A percentile compares a stretch with the other conserved stretches of the same genome.
Evolutionary conservation across 768 basidiomycete genomes (phyloP).

Genomic region (Amanita pseudoporphyria): DNA sequence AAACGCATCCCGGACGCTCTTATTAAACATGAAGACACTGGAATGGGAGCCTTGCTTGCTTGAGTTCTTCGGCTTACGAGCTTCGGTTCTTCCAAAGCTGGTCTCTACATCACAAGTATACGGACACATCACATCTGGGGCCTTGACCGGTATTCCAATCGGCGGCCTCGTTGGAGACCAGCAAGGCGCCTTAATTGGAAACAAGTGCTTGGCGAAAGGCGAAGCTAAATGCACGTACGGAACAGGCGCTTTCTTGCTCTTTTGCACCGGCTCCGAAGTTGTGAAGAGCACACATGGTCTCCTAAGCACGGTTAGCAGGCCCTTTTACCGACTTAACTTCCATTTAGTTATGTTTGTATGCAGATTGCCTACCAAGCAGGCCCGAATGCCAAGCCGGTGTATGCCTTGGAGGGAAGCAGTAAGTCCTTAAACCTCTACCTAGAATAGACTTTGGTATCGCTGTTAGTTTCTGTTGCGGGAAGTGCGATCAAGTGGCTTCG

Average conservation of each 20-base stretch:
- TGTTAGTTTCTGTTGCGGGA: conserved; percentile 83
- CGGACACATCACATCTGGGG: conserved; percentile 60
- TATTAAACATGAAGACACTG: conserved; percentile 75
- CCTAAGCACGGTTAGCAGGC: conserved; percentile 63
- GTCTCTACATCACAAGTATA: conserved; percentile 92
- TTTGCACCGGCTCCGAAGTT: conserved; percentile 85
- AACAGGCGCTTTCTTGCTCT: conserved; percentile 92
- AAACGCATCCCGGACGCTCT: conserved; percentile 93
- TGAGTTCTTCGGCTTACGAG: conserved; percentile 76
- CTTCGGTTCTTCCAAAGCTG: conserved; percentile 73
- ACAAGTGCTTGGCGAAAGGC: conserved; percentile 86
- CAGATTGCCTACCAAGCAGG: conserved; percentile 90
- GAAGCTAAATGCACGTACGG: conserved; percentile 99
- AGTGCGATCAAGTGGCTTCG: conserved; percentile 95
- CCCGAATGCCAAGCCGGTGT: conserved; percentile 65
- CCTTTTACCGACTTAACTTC: background rate
- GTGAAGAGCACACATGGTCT: conserved; percentile 82
- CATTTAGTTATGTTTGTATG: conserved; percentile 7
- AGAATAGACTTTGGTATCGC: conserved; percentile 1
- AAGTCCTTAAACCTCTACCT: conserved; percentile 21
- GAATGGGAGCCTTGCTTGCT: conserved; percentile 78
- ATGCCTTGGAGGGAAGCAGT: conserved; percentile 94
- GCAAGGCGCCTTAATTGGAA: conserved; percentile 92
- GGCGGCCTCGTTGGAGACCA: conserved; percentile 97
- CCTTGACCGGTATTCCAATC: conserved; percentile 70